phyloP scores from a whole-genome alignment of 2,329 filamentous ascomycete species.

The Colletotrichum lini region DNA sequence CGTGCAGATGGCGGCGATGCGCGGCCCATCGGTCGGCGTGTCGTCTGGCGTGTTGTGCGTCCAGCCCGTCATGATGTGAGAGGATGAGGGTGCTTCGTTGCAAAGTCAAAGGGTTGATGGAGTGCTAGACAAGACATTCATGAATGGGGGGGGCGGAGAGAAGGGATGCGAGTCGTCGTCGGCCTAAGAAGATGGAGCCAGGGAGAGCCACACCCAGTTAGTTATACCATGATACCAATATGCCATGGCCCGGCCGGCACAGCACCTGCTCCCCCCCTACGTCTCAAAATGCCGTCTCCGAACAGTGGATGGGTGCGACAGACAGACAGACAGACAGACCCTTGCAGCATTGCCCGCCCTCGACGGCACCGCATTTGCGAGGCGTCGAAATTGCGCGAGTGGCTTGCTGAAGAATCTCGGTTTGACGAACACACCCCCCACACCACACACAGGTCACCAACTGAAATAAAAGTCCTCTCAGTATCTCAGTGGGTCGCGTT shows the following conservation, averaged over 20 bases:
- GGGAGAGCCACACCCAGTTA: constrained; percentile 17
- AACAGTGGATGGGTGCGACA: background rate
- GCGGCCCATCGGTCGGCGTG: constrained; percentile 52
- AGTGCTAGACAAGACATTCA: background rate
- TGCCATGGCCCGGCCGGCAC: background rate
- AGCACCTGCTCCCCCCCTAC: background rate
- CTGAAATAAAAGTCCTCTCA: no score
- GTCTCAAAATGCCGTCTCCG: constrained; percentile 2
- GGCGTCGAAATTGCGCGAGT: constrained; percentile 31
- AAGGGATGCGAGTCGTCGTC: no score
- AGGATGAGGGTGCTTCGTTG: background rate
- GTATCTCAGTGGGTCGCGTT: background rate
- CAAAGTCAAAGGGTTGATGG: background rate
- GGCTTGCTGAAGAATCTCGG: constrained; percentile 20
- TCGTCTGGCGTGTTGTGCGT: constrained; percentile 52
- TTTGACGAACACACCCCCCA: background rate
- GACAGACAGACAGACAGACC: constrained; percentile 8
- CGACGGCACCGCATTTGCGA: constrained; percentile 21
- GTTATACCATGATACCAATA: background rate
- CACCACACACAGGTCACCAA: background rate
- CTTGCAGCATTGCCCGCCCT: constrained; percentile 12
- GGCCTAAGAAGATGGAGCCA: no score
- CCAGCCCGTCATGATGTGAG: constrained; percentile 51
- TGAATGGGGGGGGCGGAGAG: background rate
- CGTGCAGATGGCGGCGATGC: constrained; percentile 49